A percentile compares a stretch with the other conserved stretches of the same genome.
Conservation (phyloP, 768 basidiomycete species). For the Boletus huronensis region DNA sequence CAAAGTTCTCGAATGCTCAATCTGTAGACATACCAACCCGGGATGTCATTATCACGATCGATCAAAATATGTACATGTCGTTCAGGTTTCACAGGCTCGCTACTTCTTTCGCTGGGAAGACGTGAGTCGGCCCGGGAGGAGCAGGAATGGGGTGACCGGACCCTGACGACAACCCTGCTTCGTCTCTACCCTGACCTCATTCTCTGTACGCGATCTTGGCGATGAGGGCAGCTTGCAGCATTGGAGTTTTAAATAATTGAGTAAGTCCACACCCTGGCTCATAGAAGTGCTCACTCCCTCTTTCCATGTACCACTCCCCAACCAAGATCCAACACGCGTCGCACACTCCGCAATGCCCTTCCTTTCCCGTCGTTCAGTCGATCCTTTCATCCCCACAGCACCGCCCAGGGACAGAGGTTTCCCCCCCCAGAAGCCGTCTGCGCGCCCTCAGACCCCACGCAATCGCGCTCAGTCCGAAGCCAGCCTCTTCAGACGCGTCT, state of each 20-base stretch:
- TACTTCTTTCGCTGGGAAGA: background rate
- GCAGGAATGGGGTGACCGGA: background rate
- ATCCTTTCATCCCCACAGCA: constrained; percentile 12
- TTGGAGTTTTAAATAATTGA: constrained; percentile 25
- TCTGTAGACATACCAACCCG: too few relatives aligned
- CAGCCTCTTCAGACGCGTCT: constrained; percentile 28
- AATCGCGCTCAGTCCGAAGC: constrained; percentile 25
- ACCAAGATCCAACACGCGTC: background rate
- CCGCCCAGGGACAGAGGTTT: constrained; percentile 2
- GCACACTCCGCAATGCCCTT: constrained; percentile 22
- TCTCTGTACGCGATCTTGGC: constrained; percentile 18
- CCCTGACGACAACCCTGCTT: constrained; percentile 21
- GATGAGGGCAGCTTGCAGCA: constrained; percentile 8
- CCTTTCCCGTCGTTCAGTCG: constrained; percentile 29
- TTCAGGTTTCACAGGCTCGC: background rate
- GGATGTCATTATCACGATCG: too few relatives aligned
- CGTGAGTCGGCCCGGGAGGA: background rate
- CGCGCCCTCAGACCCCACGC: constrained; percentile 11
- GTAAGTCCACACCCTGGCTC: background rate
- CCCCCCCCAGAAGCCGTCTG: background rate
- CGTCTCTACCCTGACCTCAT: constrained; percentile 5
- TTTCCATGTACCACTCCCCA: constrained; percentile 17
- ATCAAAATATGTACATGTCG: too few relatives aligned
- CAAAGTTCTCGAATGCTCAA: too few relatives aligned
- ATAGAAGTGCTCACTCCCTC: background rate